phyloP scores from a whole-genome alignment of 2,329 filamentous ascomycete genomes.

The Epichloe gansuensis region DNA sequence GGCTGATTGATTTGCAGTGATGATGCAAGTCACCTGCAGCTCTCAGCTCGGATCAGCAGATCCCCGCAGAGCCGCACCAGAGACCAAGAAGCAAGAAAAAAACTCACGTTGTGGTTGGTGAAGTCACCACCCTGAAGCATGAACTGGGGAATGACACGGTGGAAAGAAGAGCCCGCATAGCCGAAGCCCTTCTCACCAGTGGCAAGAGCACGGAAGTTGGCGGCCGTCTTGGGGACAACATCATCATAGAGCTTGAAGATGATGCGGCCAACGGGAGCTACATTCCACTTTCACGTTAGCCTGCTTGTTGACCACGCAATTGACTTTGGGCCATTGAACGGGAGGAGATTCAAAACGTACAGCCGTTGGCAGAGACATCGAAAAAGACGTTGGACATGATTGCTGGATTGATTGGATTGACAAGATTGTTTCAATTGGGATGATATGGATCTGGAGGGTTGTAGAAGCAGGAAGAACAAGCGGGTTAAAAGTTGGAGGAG shows the following conservation, averaged over 20 bases:
- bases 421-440: not conserved
- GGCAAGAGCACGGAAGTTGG: slow-evolving; percentile 79
- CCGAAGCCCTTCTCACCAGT: slow-evolving; percentile 70
- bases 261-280: slow-evolving; percentile 49
- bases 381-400: slow-evolving; percentile 9
- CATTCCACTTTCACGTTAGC: not conserved
- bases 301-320: not conserved
- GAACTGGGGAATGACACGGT: slow-evolving; percentile 86
- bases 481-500: not conserved
- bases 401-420: not conserved
- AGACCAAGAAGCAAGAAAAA: not conserved
- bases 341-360: slow-evolving; percentile 4
- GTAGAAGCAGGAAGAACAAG: not conserved
- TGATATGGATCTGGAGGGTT: not conserved
- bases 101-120: slow-evolving; percentile 69
- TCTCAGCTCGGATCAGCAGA: not conserved
- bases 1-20: not conserved
- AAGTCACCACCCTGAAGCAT: slow-evolving; percentile 97
- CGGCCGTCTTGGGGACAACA: slow-evolving; percentile 74
- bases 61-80: too few species aligned
- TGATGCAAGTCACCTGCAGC: not conserved
- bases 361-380: slow-evolving; percentile 6
- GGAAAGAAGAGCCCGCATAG: slow-evolving; percentile 75
- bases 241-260: slow-evolving; percentile 82
- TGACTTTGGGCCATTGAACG: not conserved